Evolutionary conservation across 169 alveolate genomes (phyloP).

Genomic region (Eimeria praecox): DNA sequence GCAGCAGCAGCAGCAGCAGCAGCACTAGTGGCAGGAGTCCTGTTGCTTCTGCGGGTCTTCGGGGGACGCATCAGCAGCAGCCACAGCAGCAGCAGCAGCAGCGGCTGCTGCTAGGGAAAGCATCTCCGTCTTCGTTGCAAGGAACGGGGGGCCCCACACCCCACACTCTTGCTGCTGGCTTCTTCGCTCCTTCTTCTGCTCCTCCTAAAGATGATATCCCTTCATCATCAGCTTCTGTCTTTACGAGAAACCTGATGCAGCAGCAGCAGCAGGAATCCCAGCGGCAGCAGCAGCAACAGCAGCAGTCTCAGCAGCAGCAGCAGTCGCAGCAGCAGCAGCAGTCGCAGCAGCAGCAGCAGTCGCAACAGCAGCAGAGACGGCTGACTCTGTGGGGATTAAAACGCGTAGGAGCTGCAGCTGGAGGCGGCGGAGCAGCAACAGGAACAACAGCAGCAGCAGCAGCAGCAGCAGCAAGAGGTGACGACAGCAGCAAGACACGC

Average conservation of each 20-base stretch:
- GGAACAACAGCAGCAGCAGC: constrained; percentile 42
- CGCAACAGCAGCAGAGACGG: constrained; percentile 38
- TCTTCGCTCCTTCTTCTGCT: constrained; percentile 47
- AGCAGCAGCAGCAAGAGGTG: constrained; percentile 67
- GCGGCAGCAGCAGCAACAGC: constrained; percentile 38
- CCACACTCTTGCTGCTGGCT: constrained; percentile 55
- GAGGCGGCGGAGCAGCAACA: constrained; percentile 9
- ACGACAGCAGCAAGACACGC: constrained; percentile 22
- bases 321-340: constrained; percentile 45
- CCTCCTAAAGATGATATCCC: constrained; percentile 59
- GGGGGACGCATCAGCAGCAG: constrained; percentile 13
- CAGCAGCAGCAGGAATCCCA: constrained; percentile 51
- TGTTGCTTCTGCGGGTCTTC: not conserved
- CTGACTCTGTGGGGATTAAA: constrained; percentile 53
- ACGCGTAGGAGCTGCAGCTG: constrained; percentile 58
- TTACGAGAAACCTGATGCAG: constrained; percentile 50
- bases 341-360: not conserved
- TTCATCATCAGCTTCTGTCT: constrained; percentile 6
- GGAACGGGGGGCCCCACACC: constrained; percentile 59
- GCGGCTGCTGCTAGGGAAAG: constrained; percentile 31
- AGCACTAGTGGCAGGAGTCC: constrained; percentile 8
- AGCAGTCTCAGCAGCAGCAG: constrained; percentile 41
- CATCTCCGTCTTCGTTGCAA: constrained; percentile 34
- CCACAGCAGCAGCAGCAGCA: constrained; percentile 63
- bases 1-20: constrained; percentile 43